These are phyloP conservation scores for Penicillium sumatraense DNA, from an alignment of 2,329 filamentous ascomycete genomes.

Conservation along the genomic window DNA sequence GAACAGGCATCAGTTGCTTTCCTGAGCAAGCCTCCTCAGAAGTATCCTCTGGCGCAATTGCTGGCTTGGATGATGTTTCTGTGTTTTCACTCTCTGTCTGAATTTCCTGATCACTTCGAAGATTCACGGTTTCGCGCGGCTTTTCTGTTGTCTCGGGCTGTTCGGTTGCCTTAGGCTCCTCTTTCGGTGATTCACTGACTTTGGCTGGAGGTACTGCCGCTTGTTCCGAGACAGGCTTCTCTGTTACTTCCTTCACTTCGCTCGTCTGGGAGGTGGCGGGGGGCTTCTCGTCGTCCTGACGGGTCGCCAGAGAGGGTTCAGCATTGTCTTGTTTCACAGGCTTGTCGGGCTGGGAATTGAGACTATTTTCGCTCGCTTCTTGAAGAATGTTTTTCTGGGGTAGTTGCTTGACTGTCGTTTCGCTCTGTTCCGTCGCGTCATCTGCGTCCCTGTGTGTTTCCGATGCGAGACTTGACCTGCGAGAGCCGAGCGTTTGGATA, in stretches of 20 bases:
- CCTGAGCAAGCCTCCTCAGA: neutral
- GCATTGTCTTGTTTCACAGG: neutral
- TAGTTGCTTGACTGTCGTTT: neutral
- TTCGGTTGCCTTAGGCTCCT: neutral
- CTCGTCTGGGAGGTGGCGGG: neutral
- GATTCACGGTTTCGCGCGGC: too few relatives aligned
- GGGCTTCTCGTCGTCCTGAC: neutral
- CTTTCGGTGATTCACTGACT: neutral
- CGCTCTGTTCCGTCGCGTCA: neutral
- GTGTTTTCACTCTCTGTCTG: neutral
- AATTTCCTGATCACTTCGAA: neutral
- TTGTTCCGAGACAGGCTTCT: neutral
- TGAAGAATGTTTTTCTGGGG: neutral
- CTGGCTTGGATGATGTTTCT: neutral
- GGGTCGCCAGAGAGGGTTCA: neutral
- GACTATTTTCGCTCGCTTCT: neutral
- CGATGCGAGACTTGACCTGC: constrained; percentile 19
- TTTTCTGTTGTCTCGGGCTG: constrained; percentile 3
- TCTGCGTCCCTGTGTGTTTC: neutral
- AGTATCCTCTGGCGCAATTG: neutral
- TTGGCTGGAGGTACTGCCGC: too few relatives aligned
- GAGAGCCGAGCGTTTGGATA: constrained; percentile 21
- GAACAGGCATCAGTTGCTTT: neutral
- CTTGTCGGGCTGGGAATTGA: neutral
- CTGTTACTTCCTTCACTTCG: neutral